Conservation (phyloP, 768 basidiomycete genomes). For the Hypholoma fasciculare region DNA sequence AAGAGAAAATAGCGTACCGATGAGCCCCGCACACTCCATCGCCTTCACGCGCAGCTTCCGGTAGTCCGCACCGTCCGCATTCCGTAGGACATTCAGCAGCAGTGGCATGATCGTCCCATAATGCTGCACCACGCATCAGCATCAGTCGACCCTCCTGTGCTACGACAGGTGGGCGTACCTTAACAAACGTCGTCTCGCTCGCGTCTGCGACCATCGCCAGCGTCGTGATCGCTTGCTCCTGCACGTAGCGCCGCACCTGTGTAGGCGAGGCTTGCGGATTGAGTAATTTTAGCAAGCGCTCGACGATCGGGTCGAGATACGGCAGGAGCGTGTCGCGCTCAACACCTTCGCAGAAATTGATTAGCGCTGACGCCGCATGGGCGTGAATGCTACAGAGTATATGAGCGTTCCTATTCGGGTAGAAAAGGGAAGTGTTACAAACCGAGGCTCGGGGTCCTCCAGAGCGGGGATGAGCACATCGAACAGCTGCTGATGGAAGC, state of each 20-base stretch:
- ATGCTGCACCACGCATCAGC: slow-evolving; percentile 9
- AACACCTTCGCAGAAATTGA: slow-evolving; percentile 91
- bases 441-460: slow-evolving; percentile 78
- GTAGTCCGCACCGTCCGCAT: slow-evolving; percentile 68
- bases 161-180: not conserved
- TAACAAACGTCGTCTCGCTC: slow-evolving; percentile 72
- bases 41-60: slow-evolving; percentile 74
- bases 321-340: slow-evolving; percentile 70
- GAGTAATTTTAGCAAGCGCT: slow-evolving; percentile 65
- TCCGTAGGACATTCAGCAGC: slow-evolving; percentile 70
- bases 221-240: slow-evolving; percentile 87
- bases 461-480: slow-evolving; percentile 70
- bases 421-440: not conserved
- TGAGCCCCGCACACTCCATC: slow-evolving; percentile 89
- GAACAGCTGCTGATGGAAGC: slow-evolving; percentile 69
- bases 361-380: slow-evolving; percentile 84
- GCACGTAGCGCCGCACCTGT: slow-evolving; percentile 61
- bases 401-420: not conserved
- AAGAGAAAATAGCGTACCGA: slow-evolving; percentile 48
- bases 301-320: slow-evolving; percentile 80
- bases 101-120: slow-evolving; percentile 35
- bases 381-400: slow-evolving; percentile 66
- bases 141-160: not conserved
- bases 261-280: slow-evolving; percentile 50
- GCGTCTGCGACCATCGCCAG: slow-evolving; percentile 89